These are phyloP conservation scores for Isabelozyma pseudorhagii DNA, from an alignment of 805 yeast species.

Conservation along the genomic window DNA sequence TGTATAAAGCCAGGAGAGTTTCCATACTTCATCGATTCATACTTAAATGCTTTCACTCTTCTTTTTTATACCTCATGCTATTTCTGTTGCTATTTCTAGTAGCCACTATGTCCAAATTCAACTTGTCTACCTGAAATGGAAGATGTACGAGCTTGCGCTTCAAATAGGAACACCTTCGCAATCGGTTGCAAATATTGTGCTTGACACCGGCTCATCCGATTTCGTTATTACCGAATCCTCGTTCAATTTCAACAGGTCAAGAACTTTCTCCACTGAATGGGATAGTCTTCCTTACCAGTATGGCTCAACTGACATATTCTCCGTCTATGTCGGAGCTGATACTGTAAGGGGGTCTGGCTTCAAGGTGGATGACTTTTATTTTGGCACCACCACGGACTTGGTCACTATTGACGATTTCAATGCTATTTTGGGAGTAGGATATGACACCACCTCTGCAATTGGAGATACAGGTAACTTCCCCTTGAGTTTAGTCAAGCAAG, in stretches of 20 bases:
- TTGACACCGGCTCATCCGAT: constrained; percentile 10
- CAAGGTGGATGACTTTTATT: not conserved
- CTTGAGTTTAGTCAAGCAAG: not conserved
- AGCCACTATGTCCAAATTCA: not conserved
- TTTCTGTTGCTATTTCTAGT: not conserved
- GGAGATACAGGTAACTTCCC: not conserved
- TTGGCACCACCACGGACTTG: not conserved
- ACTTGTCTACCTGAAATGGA: not conserved
- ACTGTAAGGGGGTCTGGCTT: not conserved
- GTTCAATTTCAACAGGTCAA: not conserved
- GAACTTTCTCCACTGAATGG: not conserved
- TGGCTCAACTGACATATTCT: not conserved
- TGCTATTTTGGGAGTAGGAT: not conserved
- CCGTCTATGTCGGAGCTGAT: not conserved
- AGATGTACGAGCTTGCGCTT: not conserved
- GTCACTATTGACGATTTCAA: not conserved
- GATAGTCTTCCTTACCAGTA: not conserved
- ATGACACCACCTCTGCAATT: not conserved
- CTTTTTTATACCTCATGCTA: not conserved
- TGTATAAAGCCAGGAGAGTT: not conserved
- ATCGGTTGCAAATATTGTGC: not conserved
- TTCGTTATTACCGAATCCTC: constrained; percentile 1
- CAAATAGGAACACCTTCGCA: not conserved
- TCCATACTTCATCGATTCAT: not conserved
- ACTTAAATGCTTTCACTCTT: not conserved